Base-by-base conservation (phyloP, 345 rosid genomes). In the Balakata baccata region DNA sequence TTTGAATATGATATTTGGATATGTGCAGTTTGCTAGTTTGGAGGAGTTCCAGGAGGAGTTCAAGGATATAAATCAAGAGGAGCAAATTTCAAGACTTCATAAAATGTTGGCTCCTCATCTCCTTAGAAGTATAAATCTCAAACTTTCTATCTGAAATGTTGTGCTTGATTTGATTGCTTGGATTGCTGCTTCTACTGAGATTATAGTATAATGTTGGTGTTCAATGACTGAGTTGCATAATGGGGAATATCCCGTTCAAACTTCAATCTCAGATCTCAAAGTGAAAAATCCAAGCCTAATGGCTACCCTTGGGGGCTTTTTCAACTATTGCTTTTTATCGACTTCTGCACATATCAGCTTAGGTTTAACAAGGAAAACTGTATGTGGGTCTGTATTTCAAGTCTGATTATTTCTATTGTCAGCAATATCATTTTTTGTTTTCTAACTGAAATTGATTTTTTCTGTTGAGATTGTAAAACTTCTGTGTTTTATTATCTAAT, bases 31-130 rank as follows among this genome's bases (percentile, higher is more conserved):
- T 83, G 89, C 87, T 75, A 91, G 98, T 78, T 84, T 96, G 75
- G 99, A 93, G 83, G 99, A 96, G 88, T 96, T 96, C 78, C 98
- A 93, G 82, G 95, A 96, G 81, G 98, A 96, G 85, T 96, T 96
- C 59, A 88, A 82, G 85, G 99, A 96, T 85, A 96, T 96, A 79
- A 90, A 94, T 84, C 99, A 93, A 82, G 99, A 96, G 85, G 99
- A 96, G 82, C 97, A 96, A 83, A 87, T 96, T 79, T 91, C 89
- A 64, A 86, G 99, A 67, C 97, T 96, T 76, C 99, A 96, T 84
- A 96, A 84, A 77, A 96, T 96, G 98, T 78, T 96, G 89, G 96
- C 98, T 25, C 99, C 98, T 11, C 99, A 96, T 86, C 93, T 96
- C 70, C 95, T 96, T 66, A 84, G 99, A 85, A 88, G 99, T 96